Evolutionary conservation across 106 monocot genomes (phyloP), one percentile per base, ranked within the genome.

Genomic region (Xerophyta viscosa): DNA sequence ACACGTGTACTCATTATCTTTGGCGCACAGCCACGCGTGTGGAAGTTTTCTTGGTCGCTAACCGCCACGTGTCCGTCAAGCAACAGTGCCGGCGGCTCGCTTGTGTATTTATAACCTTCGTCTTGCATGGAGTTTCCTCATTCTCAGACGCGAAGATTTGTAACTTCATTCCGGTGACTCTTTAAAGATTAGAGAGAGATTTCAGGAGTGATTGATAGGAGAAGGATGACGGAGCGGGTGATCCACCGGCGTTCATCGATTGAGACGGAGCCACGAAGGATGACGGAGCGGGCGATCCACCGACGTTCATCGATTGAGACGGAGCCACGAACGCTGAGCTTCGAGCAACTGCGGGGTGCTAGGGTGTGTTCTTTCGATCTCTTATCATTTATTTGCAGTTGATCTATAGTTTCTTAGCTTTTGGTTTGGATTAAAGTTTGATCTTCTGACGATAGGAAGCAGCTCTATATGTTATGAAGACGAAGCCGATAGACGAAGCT

Each of bases 311-410:
- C 69, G 11, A 73, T 79, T 24, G 79, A 79, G 37, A 46, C 13
- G 1, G 79, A 79, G 64, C 79, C 79, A 0, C 27, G 39, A 43
- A 79, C 79, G 17, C 65, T 79, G 1, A 65, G 58, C 11, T 33
- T 79, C 4, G 69, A 73, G n/a, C 64, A 79, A 43, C 44, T 79
- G 8, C 64, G 58, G 29, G 64, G 33, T 49, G 79, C 79, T 5
- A 79, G 79, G 73, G 79, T 79, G 65, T 18, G 26, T 18, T 41
- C 41, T 25, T 10, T 15, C 23, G 4, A 4, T 46, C 13, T 46
- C 5, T 19, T 31, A 0, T 10, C 37, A 37, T 21, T 33, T 4
- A 14, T 43, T 15, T 15, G 19, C 30, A 53, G 4, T 7, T 1
- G 13, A 27, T 15, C 27, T 11, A 27, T 8, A 27, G 26, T 26